Evolutionary conservation across 2,329 filamentous ascomycete genomes (phyloP), one percentile per base, ranked within the genome.

Genomic region (Botrytis tulipae): DNA sequence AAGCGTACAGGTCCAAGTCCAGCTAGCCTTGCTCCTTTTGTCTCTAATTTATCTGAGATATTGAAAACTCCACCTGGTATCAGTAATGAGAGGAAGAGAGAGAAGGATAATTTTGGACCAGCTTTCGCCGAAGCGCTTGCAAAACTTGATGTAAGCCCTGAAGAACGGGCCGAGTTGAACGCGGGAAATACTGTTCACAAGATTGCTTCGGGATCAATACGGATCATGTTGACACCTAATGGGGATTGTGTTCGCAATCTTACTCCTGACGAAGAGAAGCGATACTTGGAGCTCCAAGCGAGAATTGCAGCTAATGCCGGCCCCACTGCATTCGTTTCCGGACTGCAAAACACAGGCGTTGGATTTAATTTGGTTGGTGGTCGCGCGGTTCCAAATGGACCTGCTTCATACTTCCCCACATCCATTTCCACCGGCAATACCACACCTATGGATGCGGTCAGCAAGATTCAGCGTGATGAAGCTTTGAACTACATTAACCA

Each of bases 181-280:
- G 83, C 85, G 2, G 89, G 89, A 66, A 85, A 86, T 74, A 84
- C 88, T 18, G 88, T 92, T 14, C 87, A 86, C 74, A 91, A 91
- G 80, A 82, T 90, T 57, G 84, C 89, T 2, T 90, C 92, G 75
- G 90, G 89, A 72, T 86, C 74, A 81, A 75, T 87, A 80, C 87
- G 91, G 40, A 89, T 92, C 76, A 86, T 95, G 77, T 88, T 95
- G 70, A 94, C 92, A 0, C 91, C 92, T 0, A 90, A 92, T 75
- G 92, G 93, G 18, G 90, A 93, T 75, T 93, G 92, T 80, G 85
- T 95, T n/a, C 90, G 91, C 76, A 91, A 92, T 73, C 83, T 96
- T 71, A 90, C 86, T 1, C 83, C 86, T 6, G 88, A 91, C 60
- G 90, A 95, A 75, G 92, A 95, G 79, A 85, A 90, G 48, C 87